These are phyloP conservation scores for Fagopyrum homotropicum DNA, from an alignment of 148 eudicot genomes.

Conservation along the genomic window DNA sequence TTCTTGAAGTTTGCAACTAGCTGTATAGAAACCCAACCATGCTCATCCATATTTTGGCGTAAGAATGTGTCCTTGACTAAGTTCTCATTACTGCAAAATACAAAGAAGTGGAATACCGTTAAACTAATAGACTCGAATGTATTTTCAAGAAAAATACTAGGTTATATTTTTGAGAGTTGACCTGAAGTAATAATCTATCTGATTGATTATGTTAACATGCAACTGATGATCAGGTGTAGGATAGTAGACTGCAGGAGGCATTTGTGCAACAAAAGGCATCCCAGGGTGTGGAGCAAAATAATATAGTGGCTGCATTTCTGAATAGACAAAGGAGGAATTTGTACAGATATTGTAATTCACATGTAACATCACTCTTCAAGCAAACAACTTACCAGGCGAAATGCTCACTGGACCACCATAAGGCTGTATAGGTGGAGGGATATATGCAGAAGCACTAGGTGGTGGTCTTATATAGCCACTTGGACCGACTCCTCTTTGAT, in stretches of 20 bases:
- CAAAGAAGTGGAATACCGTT: background rate
- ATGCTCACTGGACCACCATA: conserved; percentile 38
- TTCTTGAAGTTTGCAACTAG: conserved; percentile 63
- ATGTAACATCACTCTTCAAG: background rate
- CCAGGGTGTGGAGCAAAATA: conserved; percentile 29
- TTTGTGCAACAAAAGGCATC: conserved; percentile 41
- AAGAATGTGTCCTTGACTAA: conserved; percentile 64
- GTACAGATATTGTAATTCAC: background rate
- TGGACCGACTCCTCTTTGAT: conserved; percentile 31
- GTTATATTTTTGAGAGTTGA: conserved; percentile 15
- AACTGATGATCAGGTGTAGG: conserved; percentile 46
- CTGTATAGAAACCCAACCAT: conserved; percentile 80
- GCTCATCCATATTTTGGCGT: conserved; percentile 67
- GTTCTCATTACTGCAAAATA: conserved; percentile 60
- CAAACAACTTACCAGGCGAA: conserved; percentile 43
- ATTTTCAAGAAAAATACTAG: background rate
- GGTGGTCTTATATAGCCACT: conserved; percentile 47
- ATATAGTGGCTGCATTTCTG: conserved; percentile 47
- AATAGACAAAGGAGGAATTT: conserved; percentile 8
- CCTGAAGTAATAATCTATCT: conserved; percentile 91
- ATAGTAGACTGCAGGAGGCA: conserved; percentile 24
- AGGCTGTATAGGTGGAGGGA: conserved; percentile 43
- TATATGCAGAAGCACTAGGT: conserved; percentile 32
- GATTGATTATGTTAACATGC: conserved; percentile 45
- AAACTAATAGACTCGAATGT: background rate